Percentiles rank a stretch among this genome's conserved stretches.
Evolutionary conservation across 2,329 filamentous ascomycete species (phyloP).

Genomic region (Botrytis paeoniae): DNA sequence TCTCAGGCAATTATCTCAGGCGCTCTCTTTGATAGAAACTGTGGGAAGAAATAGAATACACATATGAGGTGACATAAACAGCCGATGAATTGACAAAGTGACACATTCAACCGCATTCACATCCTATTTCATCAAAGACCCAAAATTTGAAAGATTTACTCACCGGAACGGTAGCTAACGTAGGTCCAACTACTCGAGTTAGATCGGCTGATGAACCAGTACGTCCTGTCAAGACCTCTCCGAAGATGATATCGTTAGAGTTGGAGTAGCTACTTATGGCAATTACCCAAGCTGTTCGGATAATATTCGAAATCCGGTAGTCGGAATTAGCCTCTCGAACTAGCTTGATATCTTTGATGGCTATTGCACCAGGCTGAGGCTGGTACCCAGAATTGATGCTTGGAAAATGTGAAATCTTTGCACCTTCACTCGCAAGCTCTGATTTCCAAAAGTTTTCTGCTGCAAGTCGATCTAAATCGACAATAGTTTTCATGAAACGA

Average conservation of each 20-base stretch:
- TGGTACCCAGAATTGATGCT: conserved; percentile 20
- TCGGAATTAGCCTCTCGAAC: conserved; percentile 10
- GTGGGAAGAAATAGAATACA: no score
- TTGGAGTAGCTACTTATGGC: conserved; percentile 41
- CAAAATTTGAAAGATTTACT: conserved; percentile 38
- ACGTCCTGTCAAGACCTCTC: conserved; percentile 44
- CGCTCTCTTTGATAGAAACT: background rate
- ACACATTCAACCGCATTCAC: background rate
- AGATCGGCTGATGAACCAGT: conserved; percentile 41
- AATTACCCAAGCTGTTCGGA: conserved; percentile 42
- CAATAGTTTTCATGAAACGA: conserved; percentile 48
- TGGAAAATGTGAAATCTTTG: conserved; percentile 46
- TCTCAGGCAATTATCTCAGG: no score
- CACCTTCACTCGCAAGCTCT: conserved; percentile 44
- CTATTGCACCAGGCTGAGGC: background rate
- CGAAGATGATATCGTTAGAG: conserved; percentile 43
- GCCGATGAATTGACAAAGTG: background rate
- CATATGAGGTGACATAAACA: background rate
- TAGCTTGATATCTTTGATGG: background rate
- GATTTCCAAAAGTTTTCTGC: conserved; percentile 48
- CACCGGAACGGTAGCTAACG: conserved; percentile 44
- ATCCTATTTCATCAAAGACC: background rate
- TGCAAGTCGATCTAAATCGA: conserved; percentile 40
- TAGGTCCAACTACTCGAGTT: conserved; percentile 44
- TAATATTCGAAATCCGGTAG: conserved; percentile 26